Evolutionary conservation across 148 eudicot genomes (phyloP), one percentile per base, ranked within the genome.

Genomic region (Spergularia marina): DNA sequence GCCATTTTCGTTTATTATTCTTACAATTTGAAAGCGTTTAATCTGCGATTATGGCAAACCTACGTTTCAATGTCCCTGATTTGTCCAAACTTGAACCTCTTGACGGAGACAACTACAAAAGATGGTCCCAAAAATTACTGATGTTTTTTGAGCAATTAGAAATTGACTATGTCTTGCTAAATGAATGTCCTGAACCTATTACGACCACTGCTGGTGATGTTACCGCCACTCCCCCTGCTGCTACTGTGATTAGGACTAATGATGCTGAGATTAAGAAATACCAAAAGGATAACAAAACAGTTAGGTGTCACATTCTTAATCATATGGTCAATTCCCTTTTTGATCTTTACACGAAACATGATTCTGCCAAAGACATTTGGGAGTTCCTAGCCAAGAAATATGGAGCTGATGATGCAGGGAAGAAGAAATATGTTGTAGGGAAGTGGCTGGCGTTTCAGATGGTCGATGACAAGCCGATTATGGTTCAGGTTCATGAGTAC

Each of bases 351-450:
- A 14, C 41, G 12, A 57, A 10, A 10, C 39, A 16, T 9, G 67
- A 56, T 12, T 66, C 65, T 20, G 53, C 13, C 1, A 65, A 75
- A 34, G 5, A 3, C 7, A 75, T 65, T 36, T 65, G 78, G 64
- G 60, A n/a, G 5, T 0, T 4, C 2, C 34, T 67, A 5, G 41
- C 20, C 56, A 55, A 54, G 13, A 76, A 67, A 4, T 76, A 76
- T 56, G 66, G 73, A 7, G 49, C 13, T 11, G 65, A 76, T 67
- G 65, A 76, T 67, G 57, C 44, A 3, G 65, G 41, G 2, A 67
- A 76, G 36, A 53, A 39, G 56, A 56, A 76, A 23, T 76, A 30
- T 30, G 54, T 75, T 6, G 62, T 56, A 2, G 54, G 53, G 0
- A 39, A 75, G n/a, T 65, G 20, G 72, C 0, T 60, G 17, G 16